A percentile compares a stretch with the other conserved stretches of the same genome.
Conservation (phyloP, 768 basidiomycete genomes). For the Pholiota molesta region DNA sequence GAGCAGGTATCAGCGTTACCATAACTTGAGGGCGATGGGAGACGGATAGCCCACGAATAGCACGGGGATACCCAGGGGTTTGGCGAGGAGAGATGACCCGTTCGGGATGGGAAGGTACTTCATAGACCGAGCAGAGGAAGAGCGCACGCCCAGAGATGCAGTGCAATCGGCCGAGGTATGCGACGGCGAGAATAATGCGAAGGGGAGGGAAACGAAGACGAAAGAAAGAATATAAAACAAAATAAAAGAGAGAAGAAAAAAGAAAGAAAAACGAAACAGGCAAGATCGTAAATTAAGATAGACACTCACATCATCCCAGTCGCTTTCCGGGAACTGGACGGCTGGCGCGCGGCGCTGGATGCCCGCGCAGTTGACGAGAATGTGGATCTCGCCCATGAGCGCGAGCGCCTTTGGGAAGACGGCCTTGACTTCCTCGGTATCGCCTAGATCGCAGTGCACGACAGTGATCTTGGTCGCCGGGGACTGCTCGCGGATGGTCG, state of each 20-base stretch:
- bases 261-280: slow-evolving; percentile 6
- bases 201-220: slow-evolving; percentile 4
- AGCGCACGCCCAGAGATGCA: too few species aligned
- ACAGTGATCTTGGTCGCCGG: slow-evolving; percentile 33
- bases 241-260: neutral
- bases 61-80: too few species aligned
- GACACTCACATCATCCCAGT: slow-evolving; percentile 66
- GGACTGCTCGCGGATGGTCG: slow-evolving; percentile 11
- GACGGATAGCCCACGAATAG: too few species aligned
- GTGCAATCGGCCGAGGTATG: neutral
- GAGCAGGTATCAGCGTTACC: too few species aligned
- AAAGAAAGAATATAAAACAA: slow-evolving; percentile 1
- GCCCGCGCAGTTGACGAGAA: slow-evolving; percentile 75
- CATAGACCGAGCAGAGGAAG: too few species aligned
- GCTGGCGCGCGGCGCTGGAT: slow-evolving; percentile 61
- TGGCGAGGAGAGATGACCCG: too few species aligned
- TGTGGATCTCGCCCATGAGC: slow-evolving; percentile 40
- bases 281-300: slow-evolving; percentile 5
- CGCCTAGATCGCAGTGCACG: slow-evolving; percentile 44
- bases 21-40: too few species aligned
- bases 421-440: slow-evolving; percentile 41
- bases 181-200: slow-evolving; percentile 6
- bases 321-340: slow-evolving; percentile 63
- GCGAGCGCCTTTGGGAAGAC: slow-evolving; percentile 45
- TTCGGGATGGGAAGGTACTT: too few species aligned